Evolutionary conservation across 2,329 filamentous ascomycete genomes (phyloP).

Genomic region (Fusarium proliferatum): DNA sequence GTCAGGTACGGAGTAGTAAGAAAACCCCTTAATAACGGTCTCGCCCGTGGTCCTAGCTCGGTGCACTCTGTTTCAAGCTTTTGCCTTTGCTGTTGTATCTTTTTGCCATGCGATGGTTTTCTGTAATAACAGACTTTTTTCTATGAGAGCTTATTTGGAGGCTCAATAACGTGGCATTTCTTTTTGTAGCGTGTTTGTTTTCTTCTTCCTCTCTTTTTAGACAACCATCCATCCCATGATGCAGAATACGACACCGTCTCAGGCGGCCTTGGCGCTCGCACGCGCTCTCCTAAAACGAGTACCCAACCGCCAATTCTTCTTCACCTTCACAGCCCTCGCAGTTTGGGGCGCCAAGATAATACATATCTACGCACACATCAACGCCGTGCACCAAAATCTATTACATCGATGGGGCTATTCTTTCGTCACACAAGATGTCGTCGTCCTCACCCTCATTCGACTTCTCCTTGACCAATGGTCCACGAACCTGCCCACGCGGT

Average conservation of each 20-base stretch:
- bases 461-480: slow-evolving; percentile 47
- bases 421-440: slow-evolving; percentile 51
- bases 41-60: not conserved
- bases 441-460: slow-evolving; percentile 47
- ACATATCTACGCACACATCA: slow-evolving; percentile 48
- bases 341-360: slow-evolving; percentile 47
- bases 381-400: slow-evolving; percentile 37
- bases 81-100: not conserved
- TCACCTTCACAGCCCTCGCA: slow-evolving; percentile 47
- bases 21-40: not conserved
- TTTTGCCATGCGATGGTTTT: not conserved
- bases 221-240: not conserved
- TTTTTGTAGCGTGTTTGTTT: not conserved
- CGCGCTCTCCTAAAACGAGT: slow-evolving; percentile 34
- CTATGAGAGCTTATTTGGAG: not conserved
- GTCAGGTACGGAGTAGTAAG: not conserved
- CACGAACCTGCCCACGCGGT: slow-evolving; percentile 10
- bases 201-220: not conserved
- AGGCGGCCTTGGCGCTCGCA: not conserved
- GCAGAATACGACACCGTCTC: not conserved
- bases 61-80: not conserved
- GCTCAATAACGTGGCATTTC: not conserved
- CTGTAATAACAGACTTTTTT: not conserved
- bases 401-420: slow-evolving; percentile 42
- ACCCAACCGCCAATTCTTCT: slow-evolving; percentile 47